phyloP scores from a whole-genome alignment of 495 filamentous ascomycete species.

The Delitschia confertaspora region DNA sequence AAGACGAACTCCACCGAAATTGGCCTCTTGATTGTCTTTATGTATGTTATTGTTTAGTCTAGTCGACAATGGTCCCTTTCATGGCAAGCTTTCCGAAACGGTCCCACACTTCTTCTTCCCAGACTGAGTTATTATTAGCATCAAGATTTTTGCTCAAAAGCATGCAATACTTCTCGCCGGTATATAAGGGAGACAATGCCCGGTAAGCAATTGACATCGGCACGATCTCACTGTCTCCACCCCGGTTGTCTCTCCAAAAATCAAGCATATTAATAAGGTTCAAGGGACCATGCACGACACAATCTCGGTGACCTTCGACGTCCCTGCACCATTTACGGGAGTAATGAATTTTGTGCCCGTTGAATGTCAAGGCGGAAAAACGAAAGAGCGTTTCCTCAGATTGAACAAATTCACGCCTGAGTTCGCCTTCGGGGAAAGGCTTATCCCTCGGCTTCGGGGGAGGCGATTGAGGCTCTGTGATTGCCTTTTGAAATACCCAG shows the following conservation, averaged over 20 bases:
- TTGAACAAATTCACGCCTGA: constrained; percentile 39
- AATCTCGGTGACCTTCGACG: constrained; percentile 50
- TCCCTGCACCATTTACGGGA: constrained; percentile 49
- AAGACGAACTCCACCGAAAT: too few relatives aligned
- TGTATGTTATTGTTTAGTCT: too few relatives aligned
- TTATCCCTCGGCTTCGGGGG: constrained; percentile 21
- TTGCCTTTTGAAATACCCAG: constrained; percentile 51
- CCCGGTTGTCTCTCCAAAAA: constrained; percentile 48
- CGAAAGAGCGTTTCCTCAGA: constrained; percentile 55
- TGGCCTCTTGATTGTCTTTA: too few relatives aligned
- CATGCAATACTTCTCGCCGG: constrained; percentile 43
- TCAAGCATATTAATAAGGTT: constrained; percentile 57
- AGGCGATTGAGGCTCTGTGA: constrained; percentile 28
- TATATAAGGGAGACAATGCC: constrained; percentile 53
- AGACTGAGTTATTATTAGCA: constrained; percentile 24
- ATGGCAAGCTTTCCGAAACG: constrained; percentile 11
- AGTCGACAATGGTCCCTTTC: constrained; percentile 12
- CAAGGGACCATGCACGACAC: constrained; percentile 57
- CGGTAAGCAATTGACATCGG: constrained; percentile 49
- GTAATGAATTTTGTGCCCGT: constrained; percentile 66
- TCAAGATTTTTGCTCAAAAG: constrained; percentile 37
- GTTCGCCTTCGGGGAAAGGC: constrained; percentile 30
- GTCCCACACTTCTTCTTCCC: constrained; percentile 21
- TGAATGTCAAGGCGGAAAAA: constrained; percentile 66
- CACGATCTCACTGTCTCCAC: constrained; percentile 24